Evolutionary conservation across 2,329 filamentous ascomycete genomes (phyloP), one percentile per base, ranked within the genome.

Genomic region (Corinectria fuckeliana): DNA sequence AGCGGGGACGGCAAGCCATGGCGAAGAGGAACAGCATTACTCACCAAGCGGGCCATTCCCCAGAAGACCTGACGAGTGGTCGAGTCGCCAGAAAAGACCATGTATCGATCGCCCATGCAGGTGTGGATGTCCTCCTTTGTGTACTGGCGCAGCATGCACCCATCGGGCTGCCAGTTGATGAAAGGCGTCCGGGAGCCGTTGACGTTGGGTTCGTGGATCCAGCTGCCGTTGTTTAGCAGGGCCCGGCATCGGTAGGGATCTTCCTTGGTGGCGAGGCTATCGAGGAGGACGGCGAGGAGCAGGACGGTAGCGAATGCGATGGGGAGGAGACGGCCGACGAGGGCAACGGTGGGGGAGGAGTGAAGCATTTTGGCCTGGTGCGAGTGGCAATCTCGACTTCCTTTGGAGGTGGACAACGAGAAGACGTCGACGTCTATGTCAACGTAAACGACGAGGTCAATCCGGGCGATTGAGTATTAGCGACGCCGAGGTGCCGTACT

Each of bases 1-100:
- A 3, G 4, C 8, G 18, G 10, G 21, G 10, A 11, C 13, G 13
- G 13, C 26, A n/a, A 25, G 13, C 10, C 5, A 13, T 18, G 8
- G 18, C 16, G 14, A 14, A 41, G 11, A 50, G 9, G 25, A 42
- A 14, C n/a, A 14, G 2, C 11, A 5, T 18, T 5, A 58, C 63
- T 52, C 38, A 72, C 77, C 49, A 72, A n/a, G n/a, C 71, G 66
- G 20, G 63, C 71, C 49, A 71, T 65, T 6, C 84, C 83, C 81
- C 85, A 88, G 70, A 85, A 90, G 5, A 88, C 72, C 64, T 88
- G 83, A 11, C 87, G 81, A 7, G 82, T 81, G 1, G 82, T 84
- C 2, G 84, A 84, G 70, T 90, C 87, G 34, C 88, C 87, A 23
- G 82, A 78, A 63, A 90, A 86, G 14, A 87, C 77, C n/a, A 89